Evolutionary conservation across 768 basidiomycete genomes (phyloP), one percentile per base, ranked within the genome.

Genomic region (Lactarius vividus): DNA sequence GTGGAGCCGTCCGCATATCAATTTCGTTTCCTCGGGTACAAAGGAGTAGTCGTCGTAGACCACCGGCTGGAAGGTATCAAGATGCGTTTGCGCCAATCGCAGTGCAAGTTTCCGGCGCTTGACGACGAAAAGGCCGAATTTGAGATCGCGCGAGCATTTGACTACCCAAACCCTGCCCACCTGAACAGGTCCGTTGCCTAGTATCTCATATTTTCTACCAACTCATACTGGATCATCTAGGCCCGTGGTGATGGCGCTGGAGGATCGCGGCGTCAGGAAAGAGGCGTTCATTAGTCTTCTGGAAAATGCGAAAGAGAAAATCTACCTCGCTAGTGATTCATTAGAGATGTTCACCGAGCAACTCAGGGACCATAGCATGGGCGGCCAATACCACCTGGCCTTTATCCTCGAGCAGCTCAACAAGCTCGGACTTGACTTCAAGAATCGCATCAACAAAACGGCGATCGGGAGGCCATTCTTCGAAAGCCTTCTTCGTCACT

Each of bases 31-130:
- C 74, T 94, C 56, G 92, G 75, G 4, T 92, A 81, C 76, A 95
- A 95, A 74, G 94, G 93, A 0, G 84, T 95, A n/a, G 88, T 95
- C 2, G 81, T 78, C 5, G 81, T 94, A 7, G 92, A 95, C 69
- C 75, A 73, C 9, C 62, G 63, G n/a, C 71, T 91, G 3, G 77
- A 82, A 57, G 86, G 85, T 0, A 83, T 87, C 56, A 82, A 80
- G 28, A 91, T 94, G 88, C 82, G 88, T 28, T 73, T 92, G 13
- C 80, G 92, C 53, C 74, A 77, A 3, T 90, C 89, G 0, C 93
- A 93, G 90, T 82, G 80, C 35, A 94, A 94, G 69, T 94, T 94
- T 65, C 76, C 81, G 13, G 84, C 81, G 7, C 81, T 75, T 0
- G 73, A 79, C 1, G 76, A 81, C 40, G 81, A 77, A 39, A 71